Evolutionary conservation across 2,329 filamentous ascomycete genomes (phyloP).

Genomic region (Trichothecium roseum): DNA sequence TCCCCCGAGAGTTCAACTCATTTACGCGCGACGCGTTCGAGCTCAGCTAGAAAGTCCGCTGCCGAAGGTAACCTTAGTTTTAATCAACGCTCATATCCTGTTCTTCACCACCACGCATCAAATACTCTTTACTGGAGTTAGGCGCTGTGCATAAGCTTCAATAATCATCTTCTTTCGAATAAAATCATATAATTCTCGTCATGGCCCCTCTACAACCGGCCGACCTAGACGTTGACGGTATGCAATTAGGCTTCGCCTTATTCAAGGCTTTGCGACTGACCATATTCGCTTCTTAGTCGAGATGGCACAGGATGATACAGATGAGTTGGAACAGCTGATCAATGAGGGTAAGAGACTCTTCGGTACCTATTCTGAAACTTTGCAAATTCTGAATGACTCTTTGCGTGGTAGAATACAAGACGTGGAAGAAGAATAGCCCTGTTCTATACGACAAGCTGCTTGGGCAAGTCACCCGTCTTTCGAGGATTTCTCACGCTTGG

Average conservation of each 20-base stretch:
- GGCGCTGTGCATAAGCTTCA: background rate
- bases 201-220: conserved; percentile 25
- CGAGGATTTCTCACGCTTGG: conserved; percentile 1
- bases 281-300: conserved; percentile 17
- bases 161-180: background rate
- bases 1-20: background rate
- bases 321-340: conserved; percentile 77
- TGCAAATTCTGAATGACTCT: background rate
- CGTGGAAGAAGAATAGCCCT: conserved; percentile 99
- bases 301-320: conserved; percentile 53
- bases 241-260: conserved; percentile 5
- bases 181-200: background rate
- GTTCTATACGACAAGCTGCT: conserved; percentile 98
- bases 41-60: background rate
- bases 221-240: conserved; percentile 26
- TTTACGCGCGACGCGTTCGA: conserved; percentile 7
- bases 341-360: conserved; percentile 69
- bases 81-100: background rate
- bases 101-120: conserved; percentile 1
- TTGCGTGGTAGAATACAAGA: conserved; percentile 73
- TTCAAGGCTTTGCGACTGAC: conserved; percentile 3
- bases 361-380: too few species aligned
- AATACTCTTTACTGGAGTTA: background rate
- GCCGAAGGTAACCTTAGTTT: too few species aligned
- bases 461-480: conserved; percentile 36